Conservation (phyloP, 139 green algal genomes). For the Asterochloris sp. region DNA sequence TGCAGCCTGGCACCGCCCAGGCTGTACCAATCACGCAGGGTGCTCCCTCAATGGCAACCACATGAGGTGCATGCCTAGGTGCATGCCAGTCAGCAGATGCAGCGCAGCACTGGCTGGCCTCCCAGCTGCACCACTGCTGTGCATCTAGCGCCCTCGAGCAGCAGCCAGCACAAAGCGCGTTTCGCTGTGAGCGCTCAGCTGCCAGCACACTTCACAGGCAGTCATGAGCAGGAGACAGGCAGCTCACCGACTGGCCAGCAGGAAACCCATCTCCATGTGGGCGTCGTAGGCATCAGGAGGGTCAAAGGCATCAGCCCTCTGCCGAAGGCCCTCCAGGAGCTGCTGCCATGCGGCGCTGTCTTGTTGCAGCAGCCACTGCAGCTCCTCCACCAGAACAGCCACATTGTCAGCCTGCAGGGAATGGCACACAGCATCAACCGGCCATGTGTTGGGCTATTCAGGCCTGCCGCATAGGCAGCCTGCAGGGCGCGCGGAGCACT, state of each 20-base stretch:
- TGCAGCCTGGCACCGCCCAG: no score
- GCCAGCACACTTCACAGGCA: background rate
- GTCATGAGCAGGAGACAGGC: background rate
- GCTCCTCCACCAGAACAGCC: constrained; percentile 5
- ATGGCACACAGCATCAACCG: no score
- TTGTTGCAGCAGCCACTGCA: background rate
- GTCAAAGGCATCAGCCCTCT: background rate
- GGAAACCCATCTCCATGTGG: constrained; percentile 65
- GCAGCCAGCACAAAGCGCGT: background rate
- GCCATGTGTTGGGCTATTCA: no score
- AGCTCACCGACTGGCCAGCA: constrained; percentile 24
- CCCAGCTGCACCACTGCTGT: background rate
- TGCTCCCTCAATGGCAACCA: no score
- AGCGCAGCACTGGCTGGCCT: background rate
- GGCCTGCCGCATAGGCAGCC: no score
- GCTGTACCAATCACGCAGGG: no score
- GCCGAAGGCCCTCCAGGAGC: background rate
- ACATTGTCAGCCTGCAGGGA: no score
- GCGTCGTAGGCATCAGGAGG: constrained; percentile 31
- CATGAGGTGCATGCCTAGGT: no score
- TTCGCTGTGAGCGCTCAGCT: background rate
- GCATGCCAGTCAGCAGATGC: background rate
- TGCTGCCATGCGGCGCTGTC: background rate
- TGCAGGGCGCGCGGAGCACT: no score
- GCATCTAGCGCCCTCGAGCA: no score